A percentile compares a stretch with the other conserved stretches of the same genome.
phyloP scores from a whole-genome alignment of 176 grass and related monocot genomes.

The Canna indica region DNA sequence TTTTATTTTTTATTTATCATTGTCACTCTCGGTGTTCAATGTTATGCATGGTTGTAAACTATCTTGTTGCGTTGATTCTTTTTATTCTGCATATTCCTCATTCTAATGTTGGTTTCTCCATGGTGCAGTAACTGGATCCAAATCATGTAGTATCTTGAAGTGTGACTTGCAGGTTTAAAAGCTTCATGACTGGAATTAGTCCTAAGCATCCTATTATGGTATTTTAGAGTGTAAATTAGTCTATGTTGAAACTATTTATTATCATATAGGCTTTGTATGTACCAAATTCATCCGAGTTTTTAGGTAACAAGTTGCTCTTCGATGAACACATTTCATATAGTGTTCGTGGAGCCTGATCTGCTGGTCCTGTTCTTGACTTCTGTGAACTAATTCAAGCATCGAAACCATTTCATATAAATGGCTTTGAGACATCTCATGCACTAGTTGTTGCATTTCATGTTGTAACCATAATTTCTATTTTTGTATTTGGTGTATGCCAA shows the following conservation, averaged over 20 bases:
- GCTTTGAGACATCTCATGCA: too few species aligned
- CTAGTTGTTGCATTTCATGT: too few species aligned
- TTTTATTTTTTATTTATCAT: too few species aligned
- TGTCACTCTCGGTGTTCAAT: too few species aligned
- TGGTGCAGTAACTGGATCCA: background rate
- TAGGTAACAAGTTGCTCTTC: background rate
- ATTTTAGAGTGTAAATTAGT: constrained; percentile 4
- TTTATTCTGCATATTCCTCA: background rate
- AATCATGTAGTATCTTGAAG: background rate
- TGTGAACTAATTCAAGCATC: too few species aligned
- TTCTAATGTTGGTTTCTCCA: background rate
- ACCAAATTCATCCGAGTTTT: background rate
- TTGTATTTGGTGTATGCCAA: too few species aligned
- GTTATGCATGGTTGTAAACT: too few species aligned
- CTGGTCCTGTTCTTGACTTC: background rate
- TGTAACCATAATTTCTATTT: too few species aligned
- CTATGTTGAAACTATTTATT: background rate
- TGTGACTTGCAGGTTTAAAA: background rate
- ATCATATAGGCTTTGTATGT: background rate
- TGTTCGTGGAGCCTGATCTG: background rate
- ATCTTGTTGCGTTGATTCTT: too few species aligned
- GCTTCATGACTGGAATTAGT: background rate
- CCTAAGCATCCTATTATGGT: background rate
- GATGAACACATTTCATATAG: background rate
- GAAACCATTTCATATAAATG: too few species aligned